Evolutionary conservation across 1,139 yeast species (phyloP), one percentile per base, ranked within the genome.

Genomic region (Nakaseomyces uthaithaninus): DNA sequence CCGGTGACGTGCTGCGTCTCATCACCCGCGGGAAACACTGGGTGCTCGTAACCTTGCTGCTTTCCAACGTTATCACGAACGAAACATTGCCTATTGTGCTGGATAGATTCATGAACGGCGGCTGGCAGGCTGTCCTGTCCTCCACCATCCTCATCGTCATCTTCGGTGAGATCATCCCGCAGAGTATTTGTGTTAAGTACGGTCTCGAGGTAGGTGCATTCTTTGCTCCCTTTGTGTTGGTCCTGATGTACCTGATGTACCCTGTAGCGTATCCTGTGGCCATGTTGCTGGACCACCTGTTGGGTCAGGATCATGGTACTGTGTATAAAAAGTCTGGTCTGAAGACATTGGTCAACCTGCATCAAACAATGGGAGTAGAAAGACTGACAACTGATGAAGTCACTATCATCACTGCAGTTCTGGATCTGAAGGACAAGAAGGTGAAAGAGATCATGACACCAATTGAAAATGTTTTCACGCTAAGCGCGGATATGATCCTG

Each of bases 291-390:
- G 98, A 91, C 62, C 72, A 75, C 53, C 72, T 81, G 37, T 69
- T 91, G 37, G 98, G 98, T 40, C 95, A 91, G 63, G 95, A 87
- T 62, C 97, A 91, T 62, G 97, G 98, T 22, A 87, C 95, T 1
- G 78, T 89, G 36, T 91, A 91, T 65, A 86, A 86, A 59, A 85
- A 86, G 60, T 83, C 91, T 3, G 97, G 97, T 1, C 74, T 91
- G 54, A 91, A 91, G 64, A 84, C 96, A 3, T 71, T 91, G 55
- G 98, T 91, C 38, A 86, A 95, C 2, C 69, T 91, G 51, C 98
- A 91, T 62, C 77, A 80, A 56, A 86, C 94, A 25, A 86, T 87
- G 94, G 97, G 96, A 41, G 95, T 83, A 10, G 97, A 89, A 60
- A 68, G 96, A 45, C 72, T 91, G 52, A 87, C 87, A 57, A 83